These are phyloP conservation scores for Crithidia brevicula DNA, from an alignment of 208 protist genomes.

Conservation along the genomic window DNA sequence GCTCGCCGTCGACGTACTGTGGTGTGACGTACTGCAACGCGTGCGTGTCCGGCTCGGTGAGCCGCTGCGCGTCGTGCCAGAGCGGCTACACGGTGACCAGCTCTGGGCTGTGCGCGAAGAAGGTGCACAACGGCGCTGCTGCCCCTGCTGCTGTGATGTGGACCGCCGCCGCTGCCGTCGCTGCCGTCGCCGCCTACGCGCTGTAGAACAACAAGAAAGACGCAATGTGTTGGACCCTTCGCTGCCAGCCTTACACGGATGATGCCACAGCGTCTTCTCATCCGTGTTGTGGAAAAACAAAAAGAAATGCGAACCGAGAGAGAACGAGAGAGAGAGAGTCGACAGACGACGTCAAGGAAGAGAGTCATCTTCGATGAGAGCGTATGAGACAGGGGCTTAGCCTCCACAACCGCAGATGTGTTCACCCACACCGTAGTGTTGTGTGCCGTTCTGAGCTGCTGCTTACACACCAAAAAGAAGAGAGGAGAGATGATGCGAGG, in stretches of 20 bases:
- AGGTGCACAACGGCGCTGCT: background rate
- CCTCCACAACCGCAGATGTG: too few species aligned
- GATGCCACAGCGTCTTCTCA: too few species aligned
- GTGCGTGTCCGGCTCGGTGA: conserved; percentile 4
- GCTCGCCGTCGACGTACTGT: conserved; percentile 9
- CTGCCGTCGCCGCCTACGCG: conserved; percentile 1
- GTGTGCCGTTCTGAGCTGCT: too few species aligned
- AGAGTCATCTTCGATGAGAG: too few species aligned
- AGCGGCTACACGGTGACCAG: background rate
- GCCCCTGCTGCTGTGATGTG: conserved; percentile 7
- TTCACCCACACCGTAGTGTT: too few species aligned
- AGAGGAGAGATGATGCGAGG: too few species aligned
- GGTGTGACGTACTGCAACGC: conserved; percentile 11
- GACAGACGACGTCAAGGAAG: too few species aligned
- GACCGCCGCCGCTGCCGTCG: conserved; percentile 1
- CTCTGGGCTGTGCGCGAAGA: background rate
- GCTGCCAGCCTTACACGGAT: too few species aligned
- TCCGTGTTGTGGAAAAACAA: background rate
- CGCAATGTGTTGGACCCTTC: too few species aligned
- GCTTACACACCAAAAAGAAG: too few species aligned
- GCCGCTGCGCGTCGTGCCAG: conserved; percentile 1
- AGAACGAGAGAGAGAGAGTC: too few species aligned
- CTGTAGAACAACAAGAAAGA: background rate
- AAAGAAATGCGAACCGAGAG: background rate
- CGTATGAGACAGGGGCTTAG: too few species aligned